Evolutionary conservation across 2,329 filamentous ascomycete genomes (phyloP).

Genomic region (Aspergillus neotritici): DNA sequence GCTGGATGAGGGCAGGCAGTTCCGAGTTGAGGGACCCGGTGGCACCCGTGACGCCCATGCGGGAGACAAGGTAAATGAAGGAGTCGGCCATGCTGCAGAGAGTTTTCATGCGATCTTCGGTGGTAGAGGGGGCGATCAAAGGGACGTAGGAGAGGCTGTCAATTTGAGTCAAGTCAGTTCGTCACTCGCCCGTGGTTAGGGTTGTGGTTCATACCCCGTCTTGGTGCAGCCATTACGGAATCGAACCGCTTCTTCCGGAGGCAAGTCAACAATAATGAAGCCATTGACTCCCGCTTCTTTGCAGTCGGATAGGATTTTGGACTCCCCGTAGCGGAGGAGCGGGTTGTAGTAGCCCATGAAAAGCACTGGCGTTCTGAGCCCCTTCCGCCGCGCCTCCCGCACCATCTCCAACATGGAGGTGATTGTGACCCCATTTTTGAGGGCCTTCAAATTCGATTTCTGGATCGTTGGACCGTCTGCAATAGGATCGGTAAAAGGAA

Average conservation of each 20-base stretch:
- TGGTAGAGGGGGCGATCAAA: conserved; percentile 84
- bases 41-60: conserved; percentile 90
- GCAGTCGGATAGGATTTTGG: conserved; percentile 73
- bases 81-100: conserved; percentile 92
- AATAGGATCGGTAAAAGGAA: conserved; percentile 94
- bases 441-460: conserved; percentile 78
- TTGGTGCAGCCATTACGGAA: conserved; percentile 80
- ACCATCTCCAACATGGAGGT: conserved; percentile 74
- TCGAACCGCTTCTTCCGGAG: conserved; percentile 87
- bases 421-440: conserved; percentile 80
- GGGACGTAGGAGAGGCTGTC: conserved; percentile 80
- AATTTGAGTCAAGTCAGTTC: not conserved
- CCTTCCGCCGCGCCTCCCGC: conserved; percentile 65
- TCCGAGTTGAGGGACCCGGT: conserved; percentile 71
- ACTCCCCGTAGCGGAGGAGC: conserved; percentile 83
- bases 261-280: conserved; percentile 93
- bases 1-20: conserved; percentile 68
- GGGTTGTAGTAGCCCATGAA: conserved; percentile 99
- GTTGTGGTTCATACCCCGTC: conserved; percentile 55
- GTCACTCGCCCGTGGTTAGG: not conserved
- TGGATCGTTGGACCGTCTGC: conserved; percentile 94
- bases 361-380: conserved; percentile 73
- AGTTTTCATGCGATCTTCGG: conserved; percentile 80
- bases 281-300: conserved; percentile 81
- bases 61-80: conserved; percentile 94